Base-by-base conservation (phyloP, 495 filamentous ascomycete species). In the Trichocladium antarcticum region DNA sequence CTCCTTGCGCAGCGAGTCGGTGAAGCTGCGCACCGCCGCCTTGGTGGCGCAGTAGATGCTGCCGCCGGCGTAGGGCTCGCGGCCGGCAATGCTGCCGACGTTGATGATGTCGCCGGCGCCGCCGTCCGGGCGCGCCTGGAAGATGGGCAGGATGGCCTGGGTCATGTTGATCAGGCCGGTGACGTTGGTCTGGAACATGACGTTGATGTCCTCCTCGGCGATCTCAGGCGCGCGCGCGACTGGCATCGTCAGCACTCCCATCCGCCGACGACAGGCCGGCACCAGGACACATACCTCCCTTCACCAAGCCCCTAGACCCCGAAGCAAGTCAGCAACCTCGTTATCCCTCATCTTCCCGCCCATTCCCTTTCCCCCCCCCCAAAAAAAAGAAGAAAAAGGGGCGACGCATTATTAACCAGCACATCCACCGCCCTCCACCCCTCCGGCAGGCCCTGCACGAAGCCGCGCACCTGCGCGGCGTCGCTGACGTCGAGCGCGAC, bases 21-120 rank as follows among this genome's bases (percentile, higher is more conserved):
- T 93, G 69, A 96, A 98, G 45, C 74, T 82, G 40, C 84, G 80
- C 35, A 97, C 82, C 4, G 92, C 92, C 11, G 92, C 89, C 71
- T 98, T 98, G 40, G 85, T 90, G 2, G 92, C 88, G 67, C 92
- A 98, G 76, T 98, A 98, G 56, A 98, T 95, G 57, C 82, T 81
- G 20, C 92, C 92, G 37, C 93, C 89, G 5, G 80, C 71, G 67
- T 98, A 98, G 10, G 84, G 75, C 57, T 95, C 90, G 34, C 92
- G 79, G 19, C 92, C 92, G 20, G 92, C 92, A 62, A 98, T 92
- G 57, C 84, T 89, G 46, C 92, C 92, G 61, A 98, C 85, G 67
- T 96, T 97, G 66, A 98, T 93, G 61, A 98, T 89, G 60, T 98
- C 92, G 51, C 92, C 92, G 24, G 73, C 69, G 45, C 89, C 89